A percentile compares a stretch with the other conserved stretches of the same genome.
phyloP scores from a whole-genome alignment of 768 basidiomycete species.

The Termitomyces sp. region DNA sequence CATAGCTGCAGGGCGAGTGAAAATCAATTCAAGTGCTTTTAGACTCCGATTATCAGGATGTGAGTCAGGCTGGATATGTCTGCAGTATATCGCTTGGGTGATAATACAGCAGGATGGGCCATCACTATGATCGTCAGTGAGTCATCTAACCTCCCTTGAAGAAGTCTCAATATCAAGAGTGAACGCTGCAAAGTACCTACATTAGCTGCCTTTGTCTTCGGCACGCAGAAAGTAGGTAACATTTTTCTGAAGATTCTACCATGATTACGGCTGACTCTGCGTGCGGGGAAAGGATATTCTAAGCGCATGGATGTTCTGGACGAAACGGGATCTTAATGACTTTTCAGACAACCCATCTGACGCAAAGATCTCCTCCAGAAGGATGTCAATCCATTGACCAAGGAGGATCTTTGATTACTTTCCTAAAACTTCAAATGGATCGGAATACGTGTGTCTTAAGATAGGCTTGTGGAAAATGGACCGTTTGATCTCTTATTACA shows the following conservation, averaged over 20 bases:
- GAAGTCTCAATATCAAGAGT: no score
- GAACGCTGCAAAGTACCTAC: not conserved
- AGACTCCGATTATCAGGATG: not conserved
- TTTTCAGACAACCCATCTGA: not conserved
- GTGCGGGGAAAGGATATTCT: not conserved
- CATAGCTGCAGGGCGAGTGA: not conserved
- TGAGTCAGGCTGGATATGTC: not conserved
- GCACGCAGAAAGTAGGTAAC: not conserved
- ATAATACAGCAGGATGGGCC: slow-evolving; percentile 8
- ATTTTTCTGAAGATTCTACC: not conserved
- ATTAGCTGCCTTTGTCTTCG: not conserved
- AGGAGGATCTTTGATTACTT: not conserved
- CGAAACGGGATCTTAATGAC: not conserved
- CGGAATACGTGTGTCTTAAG: not conserved
- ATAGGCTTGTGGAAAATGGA: not conserved
- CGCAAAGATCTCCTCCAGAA: not conserved
- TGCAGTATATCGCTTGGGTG: not conserved
- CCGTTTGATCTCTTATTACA: no score
- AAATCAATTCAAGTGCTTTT: not conserved
- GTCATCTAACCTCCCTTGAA: not conserved
- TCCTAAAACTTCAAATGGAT: not conserved
- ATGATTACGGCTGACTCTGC: not conserved
- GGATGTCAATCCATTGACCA: not conserved
- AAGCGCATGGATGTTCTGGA: not conserved
- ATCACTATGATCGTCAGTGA: slow-evolving; percentile 14